Percentiles rank a stretch among this genome's conserved stretches.
Conservation (phyloP, 495 filamentous ascomycete genomes). For the Podospora didyma region DNA sequence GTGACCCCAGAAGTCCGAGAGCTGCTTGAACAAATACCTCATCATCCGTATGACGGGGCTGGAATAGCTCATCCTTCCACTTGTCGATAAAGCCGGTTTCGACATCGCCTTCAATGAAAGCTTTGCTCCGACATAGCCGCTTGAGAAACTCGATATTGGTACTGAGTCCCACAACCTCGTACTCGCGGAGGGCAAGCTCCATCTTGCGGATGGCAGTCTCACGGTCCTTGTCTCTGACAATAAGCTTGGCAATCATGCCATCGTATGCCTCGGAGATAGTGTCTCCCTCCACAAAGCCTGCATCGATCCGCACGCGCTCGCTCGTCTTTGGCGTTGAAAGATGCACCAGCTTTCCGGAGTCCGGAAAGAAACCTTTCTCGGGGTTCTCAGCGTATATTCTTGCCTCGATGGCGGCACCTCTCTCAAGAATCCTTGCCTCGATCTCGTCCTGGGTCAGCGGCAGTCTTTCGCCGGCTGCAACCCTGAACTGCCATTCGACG, state of each 20-base stretch:
- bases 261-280: conserved; percentile 95
- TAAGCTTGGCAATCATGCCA: conserved; percentile 98
- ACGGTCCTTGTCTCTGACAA: conserved; percentile 76
- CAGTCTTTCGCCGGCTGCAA: conserved; percentile 82
- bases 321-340: conserved; percentile 66
- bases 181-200: conserved; percentile 75
- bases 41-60: conserved; percentile 45
- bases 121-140: conserved; percentile 69
- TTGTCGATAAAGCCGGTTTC: conserved; percentile 97
- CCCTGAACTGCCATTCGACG: conserved; percentile 92
- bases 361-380: conserved; percentile 82
- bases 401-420: conserved; percentile 89
- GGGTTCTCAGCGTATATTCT: conserved; percentile 97
- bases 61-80: conserved; percentile 70
- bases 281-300: conserved; percentile 87
- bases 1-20: conserved; percentile 55
- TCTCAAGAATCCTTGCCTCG: conserved; percentile 65
- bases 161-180: conserved; percentile 86
- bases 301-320: conserved; percentile 80
- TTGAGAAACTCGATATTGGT: conserved; percentile 99
- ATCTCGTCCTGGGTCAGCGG: conserved; percentile 83
- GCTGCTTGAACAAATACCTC: conserved; percentile 83
- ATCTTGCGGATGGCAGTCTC: conserved; percentile 81
- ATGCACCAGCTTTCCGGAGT: conserved; percentile 85
- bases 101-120: conserved; percentile 82